phyloP scores from a whole-genome alignment of 768 basidiomycete species.

The Russula foetens region DNA sequence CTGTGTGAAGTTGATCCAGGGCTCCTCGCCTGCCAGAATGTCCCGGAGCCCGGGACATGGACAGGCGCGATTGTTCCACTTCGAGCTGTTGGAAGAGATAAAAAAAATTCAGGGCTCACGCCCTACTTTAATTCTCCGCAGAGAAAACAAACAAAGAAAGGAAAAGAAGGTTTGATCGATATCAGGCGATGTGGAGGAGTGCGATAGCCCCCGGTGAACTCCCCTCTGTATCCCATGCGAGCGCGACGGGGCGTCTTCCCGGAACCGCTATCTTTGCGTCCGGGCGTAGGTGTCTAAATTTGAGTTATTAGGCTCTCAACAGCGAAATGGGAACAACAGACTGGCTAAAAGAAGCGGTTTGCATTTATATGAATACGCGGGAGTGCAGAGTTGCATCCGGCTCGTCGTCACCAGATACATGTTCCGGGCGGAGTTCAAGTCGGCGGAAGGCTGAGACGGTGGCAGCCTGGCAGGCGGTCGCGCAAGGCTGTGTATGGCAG shows the following conservation, averaged over 20 bases:
- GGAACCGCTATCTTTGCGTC: neutral
- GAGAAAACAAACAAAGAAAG: neutral
- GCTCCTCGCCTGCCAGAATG: neutral
- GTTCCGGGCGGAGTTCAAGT: neutral
- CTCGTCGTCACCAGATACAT: neutral
- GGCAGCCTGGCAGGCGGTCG: neutral
- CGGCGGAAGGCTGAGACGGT: neutral
- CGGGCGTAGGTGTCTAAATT: neutral
- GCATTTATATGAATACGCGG: neutral
- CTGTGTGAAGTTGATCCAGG: constrained; percentile 2
- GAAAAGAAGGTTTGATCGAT: constrained; percentile 18
- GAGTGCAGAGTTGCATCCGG: neutral
- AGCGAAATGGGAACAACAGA: neutral
- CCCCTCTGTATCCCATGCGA: neutral
- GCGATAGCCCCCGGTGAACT: neutral
- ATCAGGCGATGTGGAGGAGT: constrained; percentile 3
- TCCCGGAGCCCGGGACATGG: constrained; percentile 7
- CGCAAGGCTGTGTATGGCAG: neutral
- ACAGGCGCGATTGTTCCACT: constrained; percentile 1
- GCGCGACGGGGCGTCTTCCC: neutral
- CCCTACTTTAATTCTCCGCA: constrained; percentile 13
- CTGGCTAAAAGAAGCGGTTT: neutral
- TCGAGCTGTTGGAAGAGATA: neutral
- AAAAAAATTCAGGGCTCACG: neutral
- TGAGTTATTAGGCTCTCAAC: neutral